Base-by-base conservation (phyloP, 2,329 filamentous ascomycete genomes). In the Sclerotinia glacialis region DNA sequence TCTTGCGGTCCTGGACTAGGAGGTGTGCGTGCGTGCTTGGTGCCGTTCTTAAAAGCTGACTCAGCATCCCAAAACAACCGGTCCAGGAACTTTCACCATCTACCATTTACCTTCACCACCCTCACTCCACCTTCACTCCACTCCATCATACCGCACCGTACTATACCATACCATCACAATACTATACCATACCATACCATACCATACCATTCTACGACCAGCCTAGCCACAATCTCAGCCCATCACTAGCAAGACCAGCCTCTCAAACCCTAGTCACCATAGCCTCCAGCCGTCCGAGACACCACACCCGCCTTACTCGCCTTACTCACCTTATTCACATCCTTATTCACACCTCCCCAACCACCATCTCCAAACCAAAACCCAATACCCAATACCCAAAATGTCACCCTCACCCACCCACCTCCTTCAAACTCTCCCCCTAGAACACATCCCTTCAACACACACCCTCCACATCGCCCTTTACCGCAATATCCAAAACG, bases 401-500 rank as follows among this genome's bases (percentile, higher is more conserved):
- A 76, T 47, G 8, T 34, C 54, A 4, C 21, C 60, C 2, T 40
- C 37, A 40, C 37, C 37, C 14, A 40, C 37, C 37, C 37, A 40
- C 5, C 77, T 77, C 47, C 77, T 78, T 53, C 86, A 93, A 78
- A 87, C 85, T 2, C 79, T 96, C 66, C 75, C 81, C 53, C 83
- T 98, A 44, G 88, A 95, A 68, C 92, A 97, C 77, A 80, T 96
- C 53, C 90, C 92, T 1, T 74, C 81, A 8, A 81, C 82, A 37
- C 82, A 92, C 76, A 83, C 85, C 8, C 81, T 97, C 40, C 88
- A 95, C 77, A 79, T 92, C 60, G 88, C 86, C 53, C 80, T 97
- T 42, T 97, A 95, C 80, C 84, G 82, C 28, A 81, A 91, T 76
- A 86, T 98, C 66, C 77, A 84, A 69, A 99, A 99, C 77, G 85